Percentiles rank a stretch among this genome's conserved stretches.
Conservation (phyloP, 495 filamentous ascomycete species). For the Penicillium manginii region DNA sequence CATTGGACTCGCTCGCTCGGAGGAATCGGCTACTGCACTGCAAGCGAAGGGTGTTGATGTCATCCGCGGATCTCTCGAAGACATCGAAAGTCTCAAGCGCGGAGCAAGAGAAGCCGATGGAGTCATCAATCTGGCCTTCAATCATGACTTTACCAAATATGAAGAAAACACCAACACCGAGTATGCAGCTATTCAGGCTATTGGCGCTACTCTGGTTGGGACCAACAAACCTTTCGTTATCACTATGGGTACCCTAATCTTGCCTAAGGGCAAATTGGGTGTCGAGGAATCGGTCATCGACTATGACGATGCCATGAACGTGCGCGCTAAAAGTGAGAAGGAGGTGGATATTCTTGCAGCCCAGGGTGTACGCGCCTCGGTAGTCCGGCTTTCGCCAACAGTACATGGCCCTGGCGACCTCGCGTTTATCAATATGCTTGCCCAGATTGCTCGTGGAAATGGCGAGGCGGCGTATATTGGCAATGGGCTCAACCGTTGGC, state of each 20-base stretch:
- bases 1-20: slow-evolving; percentile 46
- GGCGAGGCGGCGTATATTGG: slow-evolving; percentile 44
- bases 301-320: slow-evolving; percentile 12
- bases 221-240: slow-evolving; percentile 45
- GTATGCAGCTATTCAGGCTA: slow-evolving; percentile 38
- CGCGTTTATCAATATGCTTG: slow-evolving; percentile 38
- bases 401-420: slow-evolving; percentile 43
- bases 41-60: slow-evolving; percentile 34
- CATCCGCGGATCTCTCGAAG: slow-evolving; percentile 40
- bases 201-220: slow-evolving; percentile 37
- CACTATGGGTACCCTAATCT: slow-evolving; percentile 43
- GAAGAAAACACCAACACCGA: slow-evolving; percentile 35
- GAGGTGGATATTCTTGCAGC: slow-evolving; percentile 28
- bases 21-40: slow-evolving; percentile 33
- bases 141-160: slow-evolving; percentile 45
- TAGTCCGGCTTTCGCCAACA: slow-evolving; percentile 47
- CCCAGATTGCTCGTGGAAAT: slow-evolving; percentile 34
- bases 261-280: slow-evolving; percentile 33
- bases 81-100: slow-evolving; percentile 36
- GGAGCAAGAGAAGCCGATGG: slow-evolving; percentile 43
- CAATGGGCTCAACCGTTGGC: slow-evolving; percentile 47
- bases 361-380: slow-evolving; percentile 36
- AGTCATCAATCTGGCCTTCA: slow-evolving; percentile 52
- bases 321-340: slow-evolving; percentile 36
- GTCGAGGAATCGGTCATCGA: slow-evolving; percentile 36